phyloP scores from a whole-genome alignment of 176 grass and related monocot genomes.

The barley (Hordeum vulgare) region MorexV3_pseudomolecules_assembly NC_058518.1:480963149-480963648 shows the following conservation, averaged over 20 bases:
- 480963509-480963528: constrained; percentile 12
- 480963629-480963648: not conserved
- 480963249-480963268: constrained; percentile 40
- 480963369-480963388: not conserved
- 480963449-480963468: constrained; percentile 42
- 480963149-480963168: constrained; percentile 1
- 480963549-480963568: constrained; percentile 4
- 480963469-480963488: constrained; percentile 24
- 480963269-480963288: constrained; percentile 53
- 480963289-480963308: constrained; percentile 78
- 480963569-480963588: constrained; percentile 1
- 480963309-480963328: constrained; percentile 62
- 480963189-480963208: not conserved
- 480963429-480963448: constrained; percentile 69
- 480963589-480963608: constrained; percentile 2
- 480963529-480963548: not conserved
- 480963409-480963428: constrained; percentile 57
- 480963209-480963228: constrained; percentile 74
- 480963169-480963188: not conserved
- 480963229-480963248: constrained; percentile 80
- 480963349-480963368: not conserved
- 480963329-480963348: not conserved
- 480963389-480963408: constrained; percentile 50
- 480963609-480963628: not conserved
- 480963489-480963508: constrained; percentile 5